A percentile compares a stretch with the other conserved stretches of the same genome.
These are phyloP conservation scores for Rheum nobile DNA, from an alignment of 148 eudicot genomes.

Conservation along the genomic window DNA sequence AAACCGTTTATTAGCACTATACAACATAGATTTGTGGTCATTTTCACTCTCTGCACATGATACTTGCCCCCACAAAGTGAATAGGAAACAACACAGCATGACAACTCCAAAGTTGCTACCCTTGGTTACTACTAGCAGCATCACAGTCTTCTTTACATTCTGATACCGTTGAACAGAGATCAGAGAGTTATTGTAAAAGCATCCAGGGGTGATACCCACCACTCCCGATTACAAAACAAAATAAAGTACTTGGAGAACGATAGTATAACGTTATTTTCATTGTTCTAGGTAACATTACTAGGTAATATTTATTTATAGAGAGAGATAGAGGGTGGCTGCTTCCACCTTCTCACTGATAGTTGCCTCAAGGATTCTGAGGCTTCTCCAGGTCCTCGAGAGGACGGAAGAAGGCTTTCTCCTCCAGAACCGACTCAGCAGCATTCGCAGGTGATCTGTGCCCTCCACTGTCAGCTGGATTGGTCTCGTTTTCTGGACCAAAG, in stretches of 20 bases:
- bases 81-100: not conserved
- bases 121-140: not conserved
- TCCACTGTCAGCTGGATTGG: conserved; percentile 15
- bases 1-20: too few relatives aligned
- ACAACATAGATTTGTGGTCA: not conserved
- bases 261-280: not conserved
- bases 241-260: not conserved
- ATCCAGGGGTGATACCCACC: not conserved
- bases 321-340: not conserved
- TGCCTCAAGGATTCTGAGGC: conserved; percentile 16
- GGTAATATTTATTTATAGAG: not conserved
- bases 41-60: too few relatives aligned
- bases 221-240: not conserved
- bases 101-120: not conserved
- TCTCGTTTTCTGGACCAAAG: conserved; percentile 59
- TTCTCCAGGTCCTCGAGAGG: conserved; percentile 72
- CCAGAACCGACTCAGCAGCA: conserved; percentile 53
- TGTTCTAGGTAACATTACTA: not conserved
- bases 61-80: not conserved
- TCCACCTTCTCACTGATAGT: not conserved
- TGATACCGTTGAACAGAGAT: not conserved
- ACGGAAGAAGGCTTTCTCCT: conserved; percentile 81
- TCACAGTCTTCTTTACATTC: not conserved
- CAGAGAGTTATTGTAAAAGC: not conserved
- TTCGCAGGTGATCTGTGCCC: conserved; percentile 17